Base-by-base conservation (phyloP, 83 land plant genomes). In the Picea abies region DNA sequence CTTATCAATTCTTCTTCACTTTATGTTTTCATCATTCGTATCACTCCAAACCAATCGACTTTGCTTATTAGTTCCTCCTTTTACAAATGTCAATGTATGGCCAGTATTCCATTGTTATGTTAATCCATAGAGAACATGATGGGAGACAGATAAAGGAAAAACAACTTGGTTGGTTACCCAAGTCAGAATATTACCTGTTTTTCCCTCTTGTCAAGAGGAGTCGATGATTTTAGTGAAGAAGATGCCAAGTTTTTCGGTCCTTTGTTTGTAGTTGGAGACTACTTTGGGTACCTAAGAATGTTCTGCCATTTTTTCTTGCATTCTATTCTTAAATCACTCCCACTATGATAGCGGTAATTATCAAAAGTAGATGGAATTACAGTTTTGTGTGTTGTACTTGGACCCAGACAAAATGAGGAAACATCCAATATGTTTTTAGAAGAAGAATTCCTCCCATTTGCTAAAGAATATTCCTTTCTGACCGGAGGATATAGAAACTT, bases 151-250 rank as follows among this genome's bases (percentile, higher is more conserved):
- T 39, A 44, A 22, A 44, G 47, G 15, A 19, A 63, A 83, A 60
- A 64, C 58, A 39, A 9, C 37, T 81, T 64, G 47, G 20, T 20
- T 76, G 82, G 29, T 14, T 66, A 72, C 60, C 35, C 15, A 82
- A 26, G 37, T 39, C 52, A 60, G 71, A 19, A 70, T 3, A 25
- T 82, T 29, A 93, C 95, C 90, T 85, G 82, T 84, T 87, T 87
- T 56, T 89, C 87, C 88, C 91, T 91, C 81, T 93, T 93, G 73
- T 89, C 93, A 79, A 85, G 10, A 68, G 93, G 95, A 47, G 95
- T 91, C 91, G 89, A 88, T 58, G 87, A 69, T 25, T 73, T 82
- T 37, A 78, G 80, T 6, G 64, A 60, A 60, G 63, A 78, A 63
- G 73, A 72, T 69, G 60, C 32, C 1, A 14, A 82, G 37, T 4